phyloP scores from a whole-genome alignment of 306 rosid genomes.

The Prunus salicina region DNA sequence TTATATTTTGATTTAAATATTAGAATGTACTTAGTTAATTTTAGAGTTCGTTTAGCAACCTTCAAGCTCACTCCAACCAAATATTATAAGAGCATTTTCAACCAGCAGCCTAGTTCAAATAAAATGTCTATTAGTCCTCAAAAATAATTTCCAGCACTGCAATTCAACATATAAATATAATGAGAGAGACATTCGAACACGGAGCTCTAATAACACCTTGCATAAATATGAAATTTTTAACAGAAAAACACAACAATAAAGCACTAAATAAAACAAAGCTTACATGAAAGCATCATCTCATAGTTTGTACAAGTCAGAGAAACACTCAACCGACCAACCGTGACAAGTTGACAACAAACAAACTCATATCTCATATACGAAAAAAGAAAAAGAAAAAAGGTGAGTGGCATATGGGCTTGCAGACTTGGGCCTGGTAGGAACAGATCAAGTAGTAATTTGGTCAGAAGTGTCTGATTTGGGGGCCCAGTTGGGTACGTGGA shows the following conservation, averaged over 20 bases:
- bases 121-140: no score
- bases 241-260: background rate
- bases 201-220: no score
- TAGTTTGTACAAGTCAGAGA: background rate
- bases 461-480: slow-evolving; percentile 17
- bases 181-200: no score
- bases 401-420: background rate
- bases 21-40: no score
- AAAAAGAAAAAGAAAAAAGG: background rate
- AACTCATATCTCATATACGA: background rate
- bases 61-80: background rate
- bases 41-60: no score
- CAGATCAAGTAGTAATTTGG: slow-evolving; percentile 31
- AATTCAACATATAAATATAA: no score
- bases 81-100: no score
- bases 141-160: fast-evolving
- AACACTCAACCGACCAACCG: background rate
- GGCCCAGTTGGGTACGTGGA: slow-evolving; percentile 43
- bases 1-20: no score
- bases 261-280: background rate
- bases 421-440: background rate
- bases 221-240: no score
- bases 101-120: no score
- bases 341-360: background rate
- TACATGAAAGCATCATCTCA: background rate